Base-by-base conservation (phyloP, 2,329 filamentous ascomycete genomes). In the Hirsutella thompsonii region DNA sequence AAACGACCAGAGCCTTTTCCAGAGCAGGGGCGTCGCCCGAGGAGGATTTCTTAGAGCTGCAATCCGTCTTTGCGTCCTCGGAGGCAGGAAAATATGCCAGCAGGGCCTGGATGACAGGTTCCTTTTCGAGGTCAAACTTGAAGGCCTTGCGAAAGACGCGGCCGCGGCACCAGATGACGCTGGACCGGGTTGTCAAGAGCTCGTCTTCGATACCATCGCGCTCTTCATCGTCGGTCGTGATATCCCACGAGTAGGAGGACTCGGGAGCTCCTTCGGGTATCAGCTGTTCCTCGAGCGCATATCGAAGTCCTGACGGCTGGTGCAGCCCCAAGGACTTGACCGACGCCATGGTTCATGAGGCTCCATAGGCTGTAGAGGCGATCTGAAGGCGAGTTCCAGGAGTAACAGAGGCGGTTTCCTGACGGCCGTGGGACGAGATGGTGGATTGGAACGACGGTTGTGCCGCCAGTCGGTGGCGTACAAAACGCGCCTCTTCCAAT, bases 281-380 rank as follows among this genome's bases (percentile, higher is more conserved):
- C 33, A 94, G 72, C 43, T 79, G 74, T 61, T 96, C 89, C 50
- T 81, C 72, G 50, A 94, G 74, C 48, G 94, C 79, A 67, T 92
- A 87, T 46, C 77, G 78, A 48, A 96, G 71, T 48, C 83, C 88
- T 46, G 83, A 77, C 45, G 93, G 89, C 65, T 83, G 80, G 68
- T 96, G 90, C 56, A 94, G 72, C 60, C 92, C 92, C 55, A 95
- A 75, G 49, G 90, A 95, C 61, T 79, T 84, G 64, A 95, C 78
- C 57, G 83, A 80, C 52, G 90, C 90, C 93, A 98, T 98, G 32
- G 32, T 18, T 33, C 13, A n/a, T 20, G 20, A 14, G 16, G 26
- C 35, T 32, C 39, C 41, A 42, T 47, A 46, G 38, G 50, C 52
- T 55, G 59, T 60, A 63, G 62, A 53, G 43, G 55, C 11, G 36